Evolutionary conservation across 306 rosid genomes (phyloP), one percentile per base, ranked within the genome.

Genomic region (Vigna radiata): DNA sequence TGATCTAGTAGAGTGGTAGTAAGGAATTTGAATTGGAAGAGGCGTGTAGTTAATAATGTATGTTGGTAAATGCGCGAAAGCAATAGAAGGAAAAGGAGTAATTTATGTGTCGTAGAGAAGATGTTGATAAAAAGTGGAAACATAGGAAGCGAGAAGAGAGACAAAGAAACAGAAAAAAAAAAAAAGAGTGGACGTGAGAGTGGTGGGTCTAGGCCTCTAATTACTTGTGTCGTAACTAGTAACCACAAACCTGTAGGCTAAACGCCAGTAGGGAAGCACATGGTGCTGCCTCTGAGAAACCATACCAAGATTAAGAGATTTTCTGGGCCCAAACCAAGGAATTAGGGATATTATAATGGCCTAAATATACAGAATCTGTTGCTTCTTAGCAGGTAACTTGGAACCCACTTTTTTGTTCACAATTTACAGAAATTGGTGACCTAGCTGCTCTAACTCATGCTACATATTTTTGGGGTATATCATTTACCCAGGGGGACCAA

Each of bases 401-500:
- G 21, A 41, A 68, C 46, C 64, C 60, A 56, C 75, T 72, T 75
- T 81, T 81, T 73, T 72, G 77, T 68, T 76, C 72, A 70, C 58
- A 43, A 46, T 61, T 72, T 60, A 72, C 67, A 64, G 6, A 63
- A 61, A 48, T 29, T 68, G 78, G 54, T 53, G 85, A 37, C 53
- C 85, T 84, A 31, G 1, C 63, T 72, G 56, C 77, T 82, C 87
- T 81, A 86, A 80, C 55, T 85, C 92, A 77, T 85, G 63, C 71
- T 55, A 39, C 61, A 33, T 39, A 58, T 76, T 80, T 76, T 55
- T 65, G 84, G 83, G 46, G 58, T 65, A 37, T 88, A 73, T 81
- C 75, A 76, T 83, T 83, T 66, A 33, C 31, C 70, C 27, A 33
- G 71, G 73, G 88, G 96, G 93, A 82, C 96, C 96, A 87, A 69